Conservation (phyloP, 2,329 filamentous ascomycete genomes). For the Venturia aucupariae region DNA sequence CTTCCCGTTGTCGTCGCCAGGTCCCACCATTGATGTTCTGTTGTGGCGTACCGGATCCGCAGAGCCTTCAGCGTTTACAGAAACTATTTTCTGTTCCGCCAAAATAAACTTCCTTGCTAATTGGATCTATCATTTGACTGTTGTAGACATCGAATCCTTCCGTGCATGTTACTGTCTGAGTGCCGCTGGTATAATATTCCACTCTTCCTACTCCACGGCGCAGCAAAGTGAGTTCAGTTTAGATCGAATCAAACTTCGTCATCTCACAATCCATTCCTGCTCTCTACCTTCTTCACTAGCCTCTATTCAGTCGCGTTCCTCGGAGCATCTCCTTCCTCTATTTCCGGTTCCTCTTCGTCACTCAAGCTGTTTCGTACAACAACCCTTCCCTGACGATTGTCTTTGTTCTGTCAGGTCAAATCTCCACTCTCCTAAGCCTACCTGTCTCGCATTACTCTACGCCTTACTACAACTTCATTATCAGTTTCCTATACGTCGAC, state of each 20-base stretch:
- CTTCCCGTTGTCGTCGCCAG: background rate
- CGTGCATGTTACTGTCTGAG: background rate
- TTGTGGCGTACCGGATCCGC: background rate
- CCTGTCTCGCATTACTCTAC: constrained; percentile 4
- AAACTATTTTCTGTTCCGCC: background rate
- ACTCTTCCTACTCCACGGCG: background rate
- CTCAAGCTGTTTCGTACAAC: background rate
- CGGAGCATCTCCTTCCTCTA: background rate
- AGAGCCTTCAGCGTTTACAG: constrained; percentile 3
- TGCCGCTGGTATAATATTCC: background rate
- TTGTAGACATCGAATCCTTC: background rate
- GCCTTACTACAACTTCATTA: background rate
- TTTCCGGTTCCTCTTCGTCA: background rate
- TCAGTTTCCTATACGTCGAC: constrained; percentile 1
- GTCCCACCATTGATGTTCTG: background rate
- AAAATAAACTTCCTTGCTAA: background rate
- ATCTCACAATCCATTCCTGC: background rate
- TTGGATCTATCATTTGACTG: background rate
- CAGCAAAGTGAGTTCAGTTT: background rate
- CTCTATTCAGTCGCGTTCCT: background rate
- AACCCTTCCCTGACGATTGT: background rate
- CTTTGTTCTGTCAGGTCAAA: background rate
- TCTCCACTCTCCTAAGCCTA: background rate
- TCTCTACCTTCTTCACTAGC: background rate
- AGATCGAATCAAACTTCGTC: background rate